phyloP scores from a whole-genome alignment of 75 land plant species.

The Sequoiadendron giganteum region DNA sequence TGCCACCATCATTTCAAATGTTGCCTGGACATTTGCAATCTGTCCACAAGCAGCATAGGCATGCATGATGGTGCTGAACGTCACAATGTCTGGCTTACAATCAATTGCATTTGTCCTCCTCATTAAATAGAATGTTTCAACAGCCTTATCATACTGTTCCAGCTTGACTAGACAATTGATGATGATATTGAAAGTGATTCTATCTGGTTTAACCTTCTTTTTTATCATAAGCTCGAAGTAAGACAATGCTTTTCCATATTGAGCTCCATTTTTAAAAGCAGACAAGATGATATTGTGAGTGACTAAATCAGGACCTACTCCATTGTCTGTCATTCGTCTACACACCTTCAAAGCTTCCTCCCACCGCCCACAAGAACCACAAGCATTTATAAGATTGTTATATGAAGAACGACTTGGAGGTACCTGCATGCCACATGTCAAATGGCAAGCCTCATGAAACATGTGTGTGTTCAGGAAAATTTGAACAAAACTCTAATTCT shows the following conservation, averaged over 20 bases:
- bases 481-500: neutral
- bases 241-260: slow-evolving; percentile 73
- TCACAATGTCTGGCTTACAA: slow-evolving; percentile 80
- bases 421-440: slow-evolving; percentile 48
- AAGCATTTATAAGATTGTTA: slow-evolving; percentile 93
- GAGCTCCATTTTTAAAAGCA: slow-evolving; percentile 75
- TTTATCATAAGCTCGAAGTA: slow-evolving; percentile 77
- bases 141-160: slow-evolving; percentile 66
- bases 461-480: neutral
- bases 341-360: slow-evolving; percentile 80
- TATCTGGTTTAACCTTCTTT: slow-evolving; percentile 62
- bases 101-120: slow-evolving; percentile 43
- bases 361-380: slow-evolving; percentile 90
- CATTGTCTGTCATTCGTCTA: slow-evolving; percentile 91
- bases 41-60: slow-evolving; percentile 79
- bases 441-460: neutral
- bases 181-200: slow-evolving; percentile 73
- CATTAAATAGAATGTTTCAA: slow-evolving; percentile 74
- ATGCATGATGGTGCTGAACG: slow-evolving; percentile 79
- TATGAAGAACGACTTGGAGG: slow-evolving; percentile 88
- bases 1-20: slow-evolving; percentile 82
- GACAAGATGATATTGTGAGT: slow-evolving; percentile 93
- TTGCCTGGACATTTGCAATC: slow-evolving; percentile 58
- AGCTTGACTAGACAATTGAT: slow-evolving; percentile 76
- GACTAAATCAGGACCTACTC: slow-evolving; percentile 92